Conservation (phyloP, 495 filamentous ascomycete species). For the Aspergillus leporis region DNA sequence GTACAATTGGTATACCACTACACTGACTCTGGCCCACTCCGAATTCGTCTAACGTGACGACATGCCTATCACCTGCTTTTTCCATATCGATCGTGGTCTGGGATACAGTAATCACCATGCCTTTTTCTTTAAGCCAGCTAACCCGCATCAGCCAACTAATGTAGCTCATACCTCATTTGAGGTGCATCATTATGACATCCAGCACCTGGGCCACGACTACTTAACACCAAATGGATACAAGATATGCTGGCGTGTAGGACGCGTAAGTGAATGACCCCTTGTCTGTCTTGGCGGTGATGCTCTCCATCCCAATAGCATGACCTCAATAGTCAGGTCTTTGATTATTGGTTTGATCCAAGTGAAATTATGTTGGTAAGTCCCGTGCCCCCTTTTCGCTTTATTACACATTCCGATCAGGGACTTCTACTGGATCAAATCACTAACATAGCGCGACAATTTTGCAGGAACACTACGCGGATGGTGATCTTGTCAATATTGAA, state of each 20-base stretch:
- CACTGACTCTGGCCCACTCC: constrained; percentile 66
- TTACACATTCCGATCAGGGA: too few species aligned
- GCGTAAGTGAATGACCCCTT: too few species aligned
- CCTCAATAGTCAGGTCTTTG: constrained; percentile 74
- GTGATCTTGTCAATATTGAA: constrained; percentile 60
- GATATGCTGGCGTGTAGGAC: constrained; percentile 72
- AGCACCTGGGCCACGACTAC: constrained; percentile 73
- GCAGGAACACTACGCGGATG: constrained; percentile 58
- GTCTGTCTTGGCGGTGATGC: too few species aligned
- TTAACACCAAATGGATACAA: constrained; percentile 62
- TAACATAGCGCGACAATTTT: too few species aligned
- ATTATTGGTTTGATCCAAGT: constrained; percentile 67
- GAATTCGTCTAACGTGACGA: constrained; percentile 29
- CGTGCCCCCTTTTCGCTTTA: too few species aligned
- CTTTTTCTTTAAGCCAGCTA: constrained; percentile 66
- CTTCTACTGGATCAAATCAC: too few species aligned
- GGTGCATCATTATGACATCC: constrained; percentile 74
- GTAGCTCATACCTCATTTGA: constrained; percentile 76
- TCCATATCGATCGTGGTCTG: constrained; percentile 62
- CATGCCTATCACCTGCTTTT: constrained; percentile 48
- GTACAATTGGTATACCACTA: constrained; percentile 58
- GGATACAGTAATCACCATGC: constrained; percentile 66
- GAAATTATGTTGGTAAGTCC: constrained; percentile 50
- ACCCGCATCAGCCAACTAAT: constrained; percentile 44
- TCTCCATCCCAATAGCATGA: constrained; percentile 49